A percentile compares a stretch with the other conserved stretches of the same genome.
phyloP scores from a whole-genome alignment of 2,329 filamentous ascomycete species.

The Aspergillus udagawae region DNA sequence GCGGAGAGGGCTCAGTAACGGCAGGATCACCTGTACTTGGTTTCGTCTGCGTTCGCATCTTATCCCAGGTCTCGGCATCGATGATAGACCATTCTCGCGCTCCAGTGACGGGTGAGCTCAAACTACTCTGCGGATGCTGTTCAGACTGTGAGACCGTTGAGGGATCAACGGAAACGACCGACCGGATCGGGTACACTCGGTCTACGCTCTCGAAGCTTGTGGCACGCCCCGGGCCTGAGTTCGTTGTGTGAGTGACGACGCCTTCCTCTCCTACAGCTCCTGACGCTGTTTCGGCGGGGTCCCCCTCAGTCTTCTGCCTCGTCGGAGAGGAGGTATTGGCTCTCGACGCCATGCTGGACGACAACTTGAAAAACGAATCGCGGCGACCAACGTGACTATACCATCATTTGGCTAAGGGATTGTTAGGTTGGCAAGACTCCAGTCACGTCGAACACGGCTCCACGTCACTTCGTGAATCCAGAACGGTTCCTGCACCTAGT shows the following conservation, averaged over 20 bases:
- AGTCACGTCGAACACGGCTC: too few relatives aligned
- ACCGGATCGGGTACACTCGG: constrained; percentile 75
- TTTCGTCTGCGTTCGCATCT: constrained; percentile 14
- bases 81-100: constrained; percentile 27
- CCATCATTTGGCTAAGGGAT: too few relatives aligned
- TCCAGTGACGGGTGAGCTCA: constrained; percentile 19
- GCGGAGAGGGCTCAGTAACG: background rate
- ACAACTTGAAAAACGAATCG: background rate
- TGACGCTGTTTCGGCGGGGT: background rate
- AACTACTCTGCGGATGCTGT: constrained; percentile 6
- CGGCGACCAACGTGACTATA: too few relatives aligned
- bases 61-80: constrained; percentile 22
- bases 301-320: background rate
- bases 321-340: background rate
- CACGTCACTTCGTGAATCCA: too few relatives aligned
- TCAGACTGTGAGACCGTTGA: constrained; percentile 34
- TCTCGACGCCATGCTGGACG: background rate
- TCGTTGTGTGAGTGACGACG: background rate
- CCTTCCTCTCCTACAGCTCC: background rate
- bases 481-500: too few relatives aligned
- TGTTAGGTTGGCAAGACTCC: too few relatives aligned
- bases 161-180: constrained; percentile 69
- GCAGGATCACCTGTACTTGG: background rate
- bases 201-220: constrained; percentile 40
- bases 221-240: background rate